Evolutionary conservation across 192 early-diverging fungal species (phyloP), one percentile per base, ranked within the genome.

Genomic region (Podila epigama): DNA sequence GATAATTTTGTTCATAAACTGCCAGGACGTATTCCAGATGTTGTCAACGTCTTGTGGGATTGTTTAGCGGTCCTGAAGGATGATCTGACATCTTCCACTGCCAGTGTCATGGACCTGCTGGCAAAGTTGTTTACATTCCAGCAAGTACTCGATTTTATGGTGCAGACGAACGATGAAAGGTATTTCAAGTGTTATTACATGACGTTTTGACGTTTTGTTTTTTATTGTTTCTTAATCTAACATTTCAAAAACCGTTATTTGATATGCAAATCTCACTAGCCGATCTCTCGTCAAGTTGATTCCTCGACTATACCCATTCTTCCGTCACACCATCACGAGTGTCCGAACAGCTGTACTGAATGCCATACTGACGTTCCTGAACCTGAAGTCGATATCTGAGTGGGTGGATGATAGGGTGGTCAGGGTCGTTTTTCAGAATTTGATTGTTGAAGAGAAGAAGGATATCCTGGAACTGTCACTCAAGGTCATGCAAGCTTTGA

Each of bases 231-330:
- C n/a, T n/a, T n/a, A n/a, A n/a, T n/a, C n/a, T n/a, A n/a, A n/a
- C n/a, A n/a, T n/a, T n/a, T n/a, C n/a, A n/a, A n/a, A n/a, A n/a
- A n/a, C n/a, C n/a, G n/a, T n/a, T n/a, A n/a, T n/a, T n/a, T n/a
- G n/a, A n/a, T n/a, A n/a, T n/a, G n/a, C n/a, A n/a, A 51, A 51
- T n/a, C 44, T 4, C 10, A 29, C 5, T 37, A 81, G 78, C 27
- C 83, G 79, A 25, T 87, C 89, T 22, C 81, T 96, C 12, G 60
- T 82, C 0, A 83, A 85, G 34, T 82, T 96, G 12, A 87, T 97
- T n/a, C 95, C 96, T 7, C 86, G 93, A 13, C 82, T 99, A 48
- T 92, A 90, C 58, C 95, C 94, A n/a, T 98, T 98, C 73, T 94
- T 99, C 79, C 89, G 98, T 35, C 97, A 99, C 65, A 91, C 94